Percentiles rank a stretch among this genome's conserved stretches.
phyloP scores from a whole-genome alignment of 1,139 yeast genomes.

The Taiozyma sp. region DNA sequence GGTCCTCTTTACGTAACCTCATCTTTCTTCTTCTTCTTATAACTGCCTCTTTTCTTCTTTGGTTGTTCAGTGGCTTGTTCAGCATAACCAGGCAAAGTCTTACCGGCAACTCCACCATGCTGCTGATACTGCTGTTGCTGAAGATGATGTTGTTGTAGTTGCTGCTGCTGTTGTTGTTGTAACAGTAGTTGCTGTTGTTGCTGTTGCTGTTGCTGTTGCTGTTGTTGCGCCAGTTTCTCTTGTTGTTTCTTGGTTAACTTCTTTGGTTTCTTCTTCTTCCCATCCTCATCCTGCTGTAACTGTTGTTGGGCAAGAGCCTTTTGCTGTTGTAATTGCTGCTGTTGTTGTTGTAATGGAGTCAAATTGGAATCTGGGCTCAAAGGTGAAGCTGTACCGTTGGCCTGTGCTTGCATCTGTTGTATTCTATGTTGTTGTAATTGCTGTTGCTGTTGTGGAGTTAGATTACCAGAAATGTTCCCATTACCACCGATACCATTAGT shows the following conservation, averaged over 20 bases:
- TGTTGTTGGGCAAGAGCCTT: slow-evolving; percentile 20
- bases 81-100: slow-evolving; percentile 21
- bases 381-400: not conserved
- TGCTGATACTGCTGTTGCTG: not conserved
- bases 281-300: slow-evolving; percentile 16
- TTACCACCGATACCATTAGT: slow-evolving; percentile 4
- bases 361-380: not conserved
- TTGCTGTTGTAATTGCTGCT: slow-evolving; percentile 16
- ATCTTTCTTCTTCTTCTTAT: slow-evolving; percentile 25
- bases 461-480: slow-evolving; percentile 3
- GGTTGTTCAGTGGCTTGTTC: slow-evolving; percentile 13
- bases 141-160: slow-evolving; percentile 4
- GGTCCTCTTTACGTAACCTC: not conserved
- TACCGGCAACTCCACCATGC: slow-evolving; percentile 14
- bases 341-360: slow-evolving; percentile 17
- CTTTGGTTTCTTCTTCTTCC: slow-evolving; percentile 17
- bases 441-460: slow-evolving; percentile 19
- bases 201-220: slow-evolving; percentile 16
- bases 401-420: slow-evolving; percentile 15
- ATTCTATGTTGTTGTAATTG: slow-evolving; percentile 16
- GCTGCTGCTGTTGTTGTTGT: slow-evolving; percentile 14
- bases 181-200: slow-evolving; percentile 4
- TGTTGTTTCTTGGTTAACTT: slow-evolving; percentile 13
- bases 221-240: slow-evolving; percentile 7
- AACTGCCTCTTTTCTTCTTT: slow-evolving; percentile 27